Conservation (phyloP, 768 basidiomycete species). For the Lactarius tabidus region DNA sequence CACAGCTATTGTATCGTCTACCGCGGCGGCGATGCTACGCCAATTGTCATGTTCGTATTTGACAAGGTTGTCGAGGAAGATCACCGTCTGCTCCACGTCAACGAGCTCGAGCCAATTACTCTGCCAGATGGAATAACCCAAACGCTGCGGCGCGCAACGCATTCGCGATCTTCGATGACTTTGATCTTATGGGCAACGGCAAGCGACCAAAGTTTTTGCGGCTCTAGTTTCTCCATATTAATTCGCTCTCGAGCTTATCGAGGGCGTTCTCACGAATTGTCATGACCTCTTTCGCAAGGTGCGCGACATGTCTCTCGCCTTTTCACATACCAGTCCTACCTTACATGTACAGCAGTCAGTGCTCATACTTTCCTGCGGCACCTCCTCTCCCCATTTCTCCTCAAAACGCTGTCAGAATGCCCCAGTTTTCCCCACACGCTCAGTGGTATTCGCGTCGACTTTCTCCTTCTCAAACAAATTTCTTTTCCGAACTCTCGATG, state of each 20-base stretch:
- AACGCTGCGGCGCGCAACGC: conserved; percentile 71
- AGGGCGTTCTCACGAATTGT: conserved; percentile 92
- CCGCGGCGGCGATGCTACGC: conserved; percentile 91
- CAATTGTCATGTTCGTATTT: conserved; percentile 96
- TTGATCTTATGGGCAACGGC: conserved; percentile 82
- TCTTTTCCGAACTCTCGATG: conserved; percentile 60
- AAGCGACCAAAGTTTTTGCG: conserved; percentile 60
- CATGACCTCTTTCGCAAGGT: conserved; percentile 83
- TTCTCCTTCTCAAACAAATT: conserved; percentile 43
- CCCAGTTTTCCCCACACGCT: conserved; percentile 84
- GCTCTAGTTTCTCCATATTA: conserved; percentile 80
- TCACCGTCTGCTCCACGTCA: conserved; percentile 36
- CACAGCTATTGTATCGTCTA: conserved; percentile 94
- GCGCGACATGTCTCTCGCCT: conserved; percentile 19
- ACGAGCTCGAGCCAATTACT: conserved; percentile 39
- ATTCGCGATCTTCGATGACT: conserved; percentile 85
- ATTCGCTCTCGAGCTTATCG: conserved; percentile 94
- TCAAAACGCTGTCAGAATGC: conserved; percentile 78
- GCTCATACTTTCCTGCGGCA: conserved; percentile 80
- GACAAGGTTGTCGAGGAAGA: conserved; percentile 90
- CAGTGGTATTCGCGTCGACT: conserved; percentile 89
- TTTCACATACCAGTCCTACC: background rate
- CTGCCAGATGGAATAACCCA: conserved; percentile 69
- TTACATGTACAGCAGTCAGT: conserved; percentile 63
- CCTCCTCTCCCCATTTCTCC: conserved; percentile 71